Base-by-base conservation (phyloP, 306 rosid species). In the Cucumis melo region DNA sequence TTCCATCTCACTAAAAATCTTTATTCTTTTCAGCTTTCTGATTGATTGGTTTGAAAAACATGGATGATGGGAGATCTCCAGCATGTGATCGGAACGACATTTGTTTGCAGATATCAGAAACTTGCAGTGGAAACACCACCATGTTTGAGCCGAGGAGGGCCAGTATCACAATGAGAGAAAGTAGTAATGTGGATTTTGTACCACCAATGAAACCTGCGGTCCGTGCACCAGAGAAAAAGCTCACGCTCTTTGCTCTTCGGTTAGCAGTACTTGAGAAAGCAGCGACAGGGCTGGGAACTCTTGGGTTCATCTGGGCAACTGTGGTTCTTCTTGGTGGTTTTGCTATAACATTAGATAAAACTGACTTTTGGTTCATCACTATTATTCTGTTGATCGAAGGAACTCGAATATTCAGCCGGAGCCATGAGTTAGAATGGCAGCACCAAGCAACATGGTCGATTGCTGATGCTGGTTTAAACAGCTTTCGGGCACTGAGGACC, bases 361-460 rank as follows among this genome's bases (percentile, higher is more conserved):
- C 92, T 0, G 97, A 93, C 70, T 93, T 91, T 78, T 91, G 97
- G 98, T 84, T 91, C 83, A 86, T 93, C 82, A 89, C 98, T 15
- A 83, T 95, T 80, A 95, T 95, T 67, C 78, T 92, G 57, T 74
- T 95, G 78, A 87, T 90, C 14, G 98, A 95, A 72, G 99, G 99
- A 29, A 80, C 98, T 24, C 77, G 99, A 55, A 88, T 95, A 42
- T 92, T 95, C 85, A 95, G 99, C 88, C 82, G 99, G 55, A 95
- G 99, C 29, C 99, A 87, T 50, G 99, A 95, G 81, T 96, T 95
- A 54, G 98, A 95, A 75, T 95, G 99, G 98, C 99, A 95, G 65
- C 99, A 92, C 80, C 97, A 92, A 81, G 88, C 98, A 29, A 95
- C 98, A 34, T 90, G 97, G 98, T 88, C 99, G 32, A 64, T 92